Percentiles rank a stretch among this genome's conserved stretches.
phyloP scores from a whole-genome alignment of 805 yeast species.

The Wickerhamiella allomyrinae region DNA sequence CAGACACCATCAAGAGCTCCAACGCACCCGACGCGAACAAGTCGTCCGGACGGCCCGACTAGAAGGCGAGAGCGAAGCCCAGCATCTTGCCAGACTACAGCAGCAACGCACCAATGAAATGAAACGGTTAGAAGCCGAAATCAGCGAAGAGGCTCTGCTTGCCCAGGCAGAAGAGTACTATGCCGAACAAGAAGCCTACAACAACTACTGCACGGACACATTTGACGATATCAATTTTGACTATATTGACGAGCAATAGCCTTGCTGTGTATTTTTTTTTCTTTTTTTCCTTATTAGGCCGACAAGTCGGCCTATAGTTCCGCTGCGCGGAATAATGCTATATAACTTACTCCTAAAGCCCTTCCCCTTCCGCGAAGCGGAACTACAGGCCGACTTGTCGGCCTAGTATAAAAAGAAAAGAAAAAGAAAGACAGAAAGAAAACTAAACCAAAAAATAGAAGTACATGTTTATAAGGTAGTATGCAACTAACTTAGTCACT shows the following conservation, averaged over 20 bases:
- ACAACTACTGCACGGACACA: not conserved
- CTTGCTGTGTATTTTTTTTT: too few relatives aligned
- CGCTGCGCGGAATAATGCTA: too few relatives aligned
- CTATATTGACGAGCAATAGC: not conserved
- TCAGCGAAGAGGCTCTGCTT: not conserved
- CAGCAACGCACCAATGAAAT: not conserved
- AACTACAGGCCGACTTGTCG: too few relatives aligned
- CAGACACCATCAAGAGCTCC: not conserved
- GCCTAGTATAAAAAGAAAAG: too few relatives aligned
- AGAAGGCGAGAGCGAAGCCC: not conserved
- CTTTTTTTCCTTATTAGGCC: too few relatives aligned
- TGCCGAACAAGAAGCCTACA: not conserved
- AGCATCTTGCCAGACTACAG: not conserved
- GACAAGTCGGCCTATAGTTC: too few relatives aligned
- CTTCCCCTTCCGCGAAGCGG: too few relatives aligned
- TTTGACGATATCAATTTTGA: not conserved
- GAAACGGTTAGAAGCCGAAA: not conserved
- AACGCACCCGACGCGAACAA: not conserved
- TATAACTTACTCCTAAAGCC: too few relatives aligned
- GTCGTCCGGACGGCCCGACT: not conserved
- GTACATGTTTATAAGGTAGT: not conserved
- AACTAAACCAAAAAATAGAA: too few relatives aligned
- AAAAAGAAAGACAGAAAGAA: too few relatives aligned
- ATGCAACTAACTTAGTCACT: not conserved
- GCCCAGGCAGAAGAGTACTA: slow-evolving; percentile 1